Percentiles rank a stretch among this genome's conserved stretches.
These are phyloP conservation scores for Trametes cubensis DNA, from an alignment of 768 basidiomycete species.

Conservation along the genomic window DNA sequence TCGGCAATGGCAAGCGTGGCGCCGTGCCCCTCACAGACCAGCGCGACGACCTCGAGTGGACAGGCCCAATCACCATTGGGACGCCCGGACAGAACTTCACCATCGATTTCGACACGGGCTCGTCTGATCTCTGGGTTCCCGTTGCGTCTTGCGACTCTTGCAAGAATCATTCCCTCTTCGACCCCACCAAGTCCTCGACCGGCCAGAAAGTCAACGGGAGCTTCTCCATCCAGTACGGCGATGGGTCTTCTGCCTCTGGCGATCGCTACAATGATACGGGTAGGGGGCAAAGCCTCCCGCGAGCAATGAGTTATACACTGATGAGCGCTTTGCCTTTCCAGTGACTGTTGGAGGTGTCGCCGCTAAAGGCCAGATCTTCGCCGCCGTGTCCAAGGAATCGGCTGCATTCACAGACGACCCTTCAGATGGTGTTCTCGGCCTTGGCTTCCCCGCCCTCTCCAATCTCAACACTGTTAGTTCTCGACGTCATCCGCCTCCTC, in stretches of 20 bases:
- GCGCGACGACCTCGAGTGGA: conserved; percentile 32
- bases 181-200: conserved; percentile 19
- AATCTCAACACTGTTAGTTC: conserved; percentile 15
- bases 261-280: conserved; percentile 23
- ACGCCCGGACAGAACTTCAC: conserved; percentile 38
- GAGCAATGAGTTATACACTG: background rate
- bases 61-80: conserved; percentile 43
- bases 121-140: conserved; percentile 36
- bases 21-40: conserved; percentile 31
- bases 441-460: conserved; percentile 35
- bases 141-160: conserved; percentile 20
- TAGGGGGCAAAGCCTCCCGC: background rate
- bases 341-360: conserved; percentile 28
- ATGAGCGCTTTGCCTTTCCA: background rate
- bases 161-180: conserved; percentile 15
- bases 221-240: conserved; percentile 26
- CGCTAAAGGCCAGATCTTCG: conserved; percentile 46
- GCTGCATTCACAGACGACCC: conserved; percentile 32
- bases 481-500: background rate
- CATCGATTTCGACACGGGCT: conserved; percentile 47
- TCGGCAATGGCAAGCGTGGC: conserved; percentile 21
- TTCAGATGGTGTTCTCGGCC: conserved; percentile 47
- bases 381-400: conserved; percentile 46
- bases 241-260: conserved; percentile 25
- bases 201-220: conserved; percentile 21